phyloP scores from a whole-genome alignment of 2,329 filamentous ascomycete genomes.

The Diaporthe eres region DNA sequence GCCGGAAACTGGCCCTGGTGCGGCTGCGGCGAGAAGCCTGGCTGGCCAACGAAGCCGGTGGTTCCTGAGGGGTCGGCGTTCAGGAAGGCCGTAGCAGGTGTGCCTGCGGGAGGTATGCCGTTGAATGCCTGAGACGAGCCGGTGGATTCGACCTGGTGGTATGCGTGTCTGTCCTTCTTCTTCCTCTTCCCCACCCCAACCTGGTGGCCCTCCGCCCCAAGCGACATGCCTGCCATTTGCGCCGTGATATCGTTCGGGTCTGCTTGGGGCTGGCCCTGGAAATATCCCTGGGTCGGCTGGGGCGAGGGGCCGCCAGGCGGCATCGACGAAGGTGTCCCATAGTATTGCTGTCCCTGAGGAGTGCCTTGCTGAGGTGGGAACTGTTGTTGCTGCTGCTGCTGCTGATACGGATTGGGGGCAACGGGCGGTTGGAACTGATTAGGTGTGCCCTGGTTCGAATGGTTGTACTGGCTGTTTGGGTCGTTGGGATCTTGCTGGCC shows the following conservation, averaged over 20 bases:
- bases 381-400: conserved; percentile 56
- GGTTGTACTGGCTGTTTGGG: conserved; percentile 53
- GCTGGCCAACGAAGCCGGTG: conserved; percentile 59
- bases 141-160: conserved; percentile 85
- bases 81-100: conserved; percentile 69
- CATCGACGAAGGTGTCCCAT: conserved; percentile 51
- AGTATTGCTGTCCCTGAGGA: conserved; percentile 56
- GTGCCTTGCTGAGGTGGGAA: conserved; percentile 46
- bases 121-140: conserved; percentile 79
- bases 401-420: conserved; percentile 68
- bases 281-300: conserved; percentile 48
- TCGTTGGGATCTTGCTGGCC: conserved; percentile 67
- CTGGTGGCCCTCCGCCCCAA: conserved; percentile 69
- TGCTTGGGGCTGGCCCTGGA: conserved; percentile 52
- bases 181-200: conserved; percentile 73
- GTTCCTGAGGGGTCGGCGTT: conserved; percentile 66
- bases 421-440: conserved; percentile 67
- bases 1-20: conserved; percentile 72
- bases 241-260: conserved; percentile 70
- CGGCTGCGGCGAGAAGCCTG: conserved; percentile 58
- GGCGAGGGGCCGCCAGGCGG: conserved; percentile 51
- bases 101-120: conserved; percentile 72
- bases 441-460: conserved; percentile 56
- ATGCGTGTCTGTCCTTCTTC: conserved; percentile 96
- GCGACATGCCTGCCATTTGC: conserved; percentile 84